Conservation (phyloP, 129 eudicot species). For the Lonicera japonica region DNA sequence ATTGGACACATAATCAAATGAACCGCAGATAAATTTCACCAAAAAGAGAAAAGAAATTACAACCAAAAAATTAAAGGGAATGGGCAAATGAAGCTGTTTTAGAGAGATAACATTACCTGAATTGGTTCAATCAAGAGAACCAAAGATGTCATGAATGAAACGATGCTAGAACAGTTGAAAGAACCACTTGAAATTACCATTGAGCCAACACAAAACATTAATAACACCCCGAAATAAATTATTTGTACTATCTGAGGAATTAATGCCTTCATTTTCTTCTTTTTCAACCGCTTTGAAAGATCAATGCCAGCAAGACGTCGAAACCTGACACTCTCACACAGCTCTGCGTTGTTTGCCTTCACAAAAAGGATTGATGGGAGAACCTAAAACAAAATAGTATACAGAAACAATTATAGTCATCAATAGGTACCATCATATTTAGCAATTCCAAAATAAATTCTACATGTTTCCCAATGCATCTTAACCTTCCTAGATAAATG, state of each 20-base stretch:
- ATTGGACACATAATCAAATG: neutral
- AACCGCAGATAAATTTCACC: neutral
- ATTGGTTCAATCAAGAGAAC: slow-evolving; percentile 74
- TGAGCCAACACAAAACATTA: slow-evolving; percentile 47
- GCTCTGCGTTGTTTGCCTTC: slow-evolving; percentile 86
- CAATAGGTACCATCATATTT: neutral
- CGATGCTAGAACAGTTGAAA: slow-evolving; percentile 43
- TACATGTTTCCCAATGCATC: too few relatives aligned
- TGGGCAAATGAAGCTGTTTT: too few relatives aligned
- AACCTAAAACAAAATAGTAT: slow-evolving; percentile 43
- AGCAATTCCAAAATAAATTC: neutral
- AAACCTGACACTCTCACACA: slow-evolving; percentile 60
- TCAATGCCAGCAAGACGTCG: slow-evolving; percentile 68
- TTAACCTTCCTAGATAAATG: too few relatives aligned
- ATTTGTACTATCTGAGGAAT: slow-evolving; percentile 77
- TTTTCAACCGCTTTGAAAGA: slow-evolving; percentile 37
- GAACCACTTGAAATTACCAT: slow-evolving; percentile 48
- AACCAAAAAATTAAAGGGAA: too few relatives aligned
- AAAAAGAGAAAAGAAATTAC: too few relatives aligned
- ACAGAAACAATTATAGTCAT: slow-evolving; percentile 5
- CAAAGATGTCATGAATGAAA: slow-evolving; percentile 82
- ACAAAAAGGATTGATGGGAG: slow-evolving; percentile 82
- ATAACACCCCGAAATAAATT: slow-evolving; percentile 54
- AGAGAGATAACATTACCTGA: slow-evolving; percentile 43
- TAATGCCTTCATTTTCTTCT: slow-evolving; percentile 82